phyloP scores from a whole-genome alignment of 2,329 filamentous ascomycete species.

The Ambrosiella beaveri region DNA sequence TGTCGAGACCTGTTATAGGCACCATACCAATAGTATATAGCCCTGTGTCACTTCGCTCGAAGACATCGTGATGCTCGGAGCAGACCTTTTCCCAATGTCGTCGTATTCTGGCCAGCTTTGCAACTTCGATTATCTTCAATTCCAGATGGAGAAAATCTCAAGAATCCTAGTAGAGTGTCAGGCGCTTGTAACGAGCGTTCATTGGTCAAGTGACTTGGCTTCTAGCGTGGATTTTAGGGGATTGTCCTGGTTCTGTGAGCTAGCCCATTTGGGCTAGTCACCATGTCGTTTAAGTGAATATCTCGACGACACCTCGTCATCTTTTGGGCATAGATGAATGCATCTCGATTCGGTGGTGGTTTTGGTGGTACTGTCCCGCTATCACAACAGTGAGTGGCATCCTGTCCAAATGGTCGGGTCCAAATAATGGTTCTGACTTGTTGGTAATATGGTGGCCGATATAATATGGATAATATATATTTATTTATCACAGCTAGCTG shows the following conservation, averaged over 20 bases:
- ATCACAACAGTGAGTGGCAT: not conserved
- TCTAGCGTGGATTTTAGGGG: conserved; percentile 1
- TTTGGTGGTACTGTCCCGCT: too few species aligned
- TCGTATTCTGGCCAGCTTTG: not conserved
- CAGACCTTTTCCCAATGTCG: not conserved
- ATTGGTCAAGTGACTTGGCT: conserved; percentile 1
- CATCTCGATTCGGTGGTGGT: too few species aligned
- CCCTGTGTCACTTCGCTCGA: not conserved
- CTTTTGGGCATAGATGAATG: too few species aligned
- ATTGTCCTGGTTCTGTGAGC: not conserved
- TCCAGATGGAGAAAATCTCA: not conserved
- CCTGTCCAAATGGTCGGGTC: not conserved
- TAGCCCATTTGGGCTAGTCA: not conserved
- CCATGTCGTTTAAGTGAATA: not conserved
- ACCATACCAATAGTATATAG: too few species aligned
- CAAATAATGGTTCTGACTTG: not conserved
- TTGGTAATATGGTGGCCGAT: not conserved
- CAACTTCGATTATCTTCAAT: not conserved
- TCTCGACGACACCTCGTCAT: not conserved
- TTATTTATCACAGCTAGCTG: not conserved
- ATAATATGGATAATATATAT: not conserved
- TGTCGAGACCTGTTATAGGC: too few species aligned
- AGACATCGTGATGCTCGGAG: not conserved
- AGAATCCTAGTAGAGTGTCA: not conserved
- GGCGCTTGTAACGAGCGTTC: not conserved